Base-by-base conservation (phyloP, 1,284 basidiomycete species). In the Heliocybe sulcata region DNA sequence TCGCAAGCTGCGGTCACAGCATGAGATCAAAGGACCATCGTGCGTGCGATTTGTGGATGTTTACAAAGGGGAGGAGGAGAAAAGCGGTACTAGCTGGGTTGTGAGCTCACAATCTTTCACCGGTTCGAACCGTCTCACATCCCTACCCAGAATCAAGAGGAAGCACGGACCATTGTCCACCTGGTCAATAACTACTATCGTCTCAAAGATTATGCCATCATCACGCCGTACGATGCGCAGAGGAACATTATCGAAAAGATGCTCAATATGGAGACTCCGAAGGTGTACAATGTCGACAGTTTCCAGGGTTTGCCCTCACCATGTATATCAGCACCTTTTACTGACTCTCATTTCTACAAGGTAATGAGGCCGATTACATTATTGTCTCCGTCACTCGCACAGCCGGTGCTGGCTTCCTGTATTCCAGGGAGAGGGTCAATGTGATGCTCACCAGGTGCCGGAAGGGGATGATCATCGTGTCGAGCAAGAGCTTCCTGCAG, bases 181-280 rank as follows among this genome's bases (percentile, higher is more conserved):
- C 69, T 80, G 38, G 73, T 79, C 81, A 67, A 65, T 35, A 62
- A 70, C n/a, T 74, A 79, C 58, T 70, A 72, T 42, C 65, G 68
- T 38, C 50, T 56, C 2, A 64, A 57, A 45, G 59, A 72, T 1
- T 81, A 75, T 57, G 67, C 70, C 12, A 68, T 83, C 51, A 80
- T 82, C 54, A 82, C 79, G 0, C 80, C 79, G 0, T 83, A 82
- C 57, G 81, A 82, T 60, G 74, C 76, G 2, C 81, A 82, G 63
- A 64, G 80, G n/a, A 70, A 65, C 20, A 63, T 62, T 0, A 67
- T 82, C 23, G 72, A 79, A 60, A 64, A 59, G 16, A 64, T 61
- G 8, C 64, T 48, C 70, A 75, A 55, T 56, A 51, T 0, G 62
- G 63, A 52, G n/a, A 62, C 65, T 1, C 64, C 81, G 29, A 22